Conservation (phyloP, 371 early-diverging fungal species). For the Umbelopsis sp. region DNA sequence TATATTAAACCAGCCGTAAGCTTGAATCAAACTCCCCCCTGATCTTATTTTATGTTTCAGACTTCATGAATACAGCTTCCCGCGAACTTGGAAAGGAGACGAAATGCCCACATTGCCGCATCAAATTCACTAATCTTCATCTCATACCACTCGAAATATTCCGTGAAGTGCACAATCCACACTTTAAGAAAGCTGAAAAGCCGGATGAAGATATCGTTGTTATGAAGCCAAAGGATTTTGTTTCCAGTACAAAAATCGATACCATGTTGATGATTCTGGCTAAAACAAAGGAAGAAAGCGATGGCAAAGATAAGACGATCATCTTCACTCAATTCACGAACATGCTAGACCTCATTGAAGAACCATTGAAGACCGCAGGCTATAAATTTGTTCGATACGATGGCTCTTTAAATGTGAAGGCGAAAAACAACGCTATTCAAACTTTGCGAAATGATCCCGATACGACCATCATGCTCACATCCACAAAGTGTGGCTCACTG, state of each 20-base stretch:
- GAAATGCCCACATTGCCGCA: conserved; percentile 49
- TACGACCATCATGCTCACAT: conserved; percentile 63
- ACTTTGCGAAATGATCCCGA: conserved; percentile 54
- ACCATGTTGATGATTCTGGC: conserved; percentile 53
- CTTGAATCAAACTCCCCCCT: no score
- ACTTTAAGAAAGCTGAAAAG: conserved; percentile 17
- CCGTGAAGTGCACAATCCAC: conserved; percentile 35
- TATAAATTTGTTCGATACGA: conserved; percentile 43
- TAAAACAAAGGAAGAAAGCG: conserved; percentile 29
- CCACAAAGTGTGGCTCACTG: conserved; percentile 57
- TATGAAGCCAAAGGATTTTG: conserved; percentile 20
- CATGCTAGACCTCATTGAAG: conserved; percentile 72
- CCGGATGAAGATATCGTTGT: conserved; percentile 18
- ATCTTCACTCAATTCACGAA: conserved; percentile 84
- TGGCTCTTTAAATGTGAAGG: conserved; percentile 47
- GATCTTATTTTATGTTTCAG: no score
- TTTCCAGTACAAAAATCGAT: conserved; percentile 55
- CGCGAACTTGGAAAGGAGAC: no score
- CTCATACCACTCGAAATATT: conserved; percentile 35
- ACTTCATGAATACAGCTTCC: no score
- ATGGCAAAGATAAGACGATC: conserved; percentile 67
- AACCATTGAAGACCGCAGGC: conserved; percentile 54
- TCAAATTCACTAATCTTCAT: conserved; percentile 22
- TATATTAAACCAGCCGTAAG: no score
- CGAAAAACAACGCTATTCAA: conserved; percentile 45